Base-by-base conservation (phyloP, 495 filamentous ascomycete genomes). In the Penicillium riverlandense region DNA sequence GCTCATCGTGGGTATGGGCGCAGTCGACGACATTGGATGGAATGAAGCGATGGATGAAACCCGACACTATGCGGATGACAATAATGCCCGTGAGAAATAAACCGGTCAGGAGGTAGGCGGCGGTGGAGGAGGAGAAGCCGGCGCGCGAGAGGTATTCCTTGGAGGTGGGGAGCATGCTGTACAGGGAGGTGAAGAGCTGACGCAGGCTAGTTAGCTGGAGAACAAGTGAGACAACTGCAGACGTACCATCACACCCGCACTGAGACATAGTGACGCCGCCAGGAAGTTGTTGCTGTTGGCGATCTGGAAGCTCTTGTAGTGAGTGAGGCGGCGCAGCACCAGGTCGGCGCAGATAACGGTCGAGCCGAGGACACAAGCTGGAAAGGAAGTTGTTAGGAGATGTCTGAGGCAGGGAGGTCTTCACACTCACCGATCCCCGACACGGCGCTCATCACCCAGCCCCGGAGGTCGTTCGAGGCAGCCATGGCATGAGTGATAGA, bases 191-290 rank as follows among this genome's bases (percentile, higher is more conserved):
- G 57, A 96, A 98, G 12, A 96, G 73, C 90, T 96, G 57, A 48
- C 6, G 10, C 12, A 27, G 7, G 33, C 55, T 47, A 57, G 49
- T 30, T 31, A 37, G 11, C 13, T 49, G 29, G 48, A 54, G 36
- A 30, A 28, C 2, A 45, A 40, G 45, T 38, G 11, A 40, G 15
- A 34, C 14, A 37, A 34, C 15, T 34, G 33, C 8, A 36, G 13
- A 65, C 78, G 42, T 63, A 96, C 90, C 90, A 98, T 94, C n/a
- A 98, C 92, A 29, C 92, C 92, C 38, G 95, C 95, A 62, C 89
- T 95, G 39, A 98, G 66, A 66, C 89, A 95, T 47, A 97, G 67
- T 2, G 91, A 95, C 14, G 82, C 81, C 1, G 90, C 88, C 11
- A 96, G 74, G 63, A 98, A 98, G 14, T 72, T 72, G 66, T 84